Evolutionary conservation across 768 basidiomycete species (phyloP).

Genomic region (Boletus sensibilis): DNA sequence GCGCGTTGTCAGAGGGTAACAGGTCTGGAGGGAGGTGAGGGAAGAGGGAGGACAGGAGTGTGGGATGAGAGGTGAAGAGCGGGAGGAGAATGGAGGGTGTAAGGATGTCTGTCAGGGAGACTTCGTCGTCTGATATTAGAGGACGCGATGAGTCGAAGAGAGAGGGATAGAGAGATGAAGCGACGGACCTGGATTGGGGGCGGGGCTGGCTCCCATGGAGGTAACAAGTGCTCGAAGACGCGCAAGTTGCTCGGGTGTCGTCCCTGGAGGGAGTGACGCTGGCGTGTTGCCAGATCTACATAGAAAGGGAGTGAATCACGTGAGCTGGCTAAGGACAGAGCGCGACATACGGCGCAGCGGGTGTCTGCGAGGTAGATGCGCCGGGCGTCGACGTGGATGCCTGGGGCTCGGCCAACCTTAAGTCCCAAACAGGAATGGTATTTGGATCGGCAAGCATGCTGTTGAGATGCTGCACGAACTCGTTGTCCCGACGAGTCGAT

Average conservation of each 20-base stretch:
- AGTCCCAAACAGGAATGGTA: conserved; percentile 58
- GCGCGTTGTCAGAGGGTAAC: conserved; percentile 65
- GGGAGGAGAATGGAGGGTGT: conserved; percentile 70
- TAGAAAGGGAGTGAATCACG: not conserved
- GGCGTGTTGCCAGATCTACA: conserved; percentile 12
- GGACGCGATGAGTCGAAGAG: conserved; percentile 2
- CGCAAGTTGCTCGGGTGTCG: conserved; percentile 65
- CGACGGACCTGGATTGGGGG: conserved; percentile 16
- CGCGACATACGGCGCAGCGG: conserved; percentile 26
- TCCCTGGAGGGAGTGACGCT: conserved; percentile 11
- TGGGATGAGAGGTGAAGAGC: conserved; percentile 68
- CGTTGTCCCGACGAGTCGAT: conserved; percentile 62
- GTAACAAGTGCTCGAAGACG: conserved; percentile 56
- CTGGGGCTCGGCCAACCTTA: conserved; percentile 38
- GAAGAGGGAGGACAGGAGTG: conserved; percentile 66
- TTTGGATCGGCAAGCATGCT: conserved; percentile 66
- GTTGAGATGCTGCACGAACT: conserved; percentile 73
- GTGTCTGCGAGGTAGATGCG: conserved; percentile 34
- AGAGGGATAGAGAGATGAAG: not conserved
- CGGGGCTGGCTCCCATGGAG: conserved; percentile 40
- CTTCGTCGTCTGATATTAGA: conserved; percentile 38
- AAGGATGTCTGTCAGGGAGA: conserved; percentile 73
- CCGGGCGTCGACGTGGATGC: conserved; percentile 45
- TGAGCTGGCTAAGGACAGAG: not conserved
- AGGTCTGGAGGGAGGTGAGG: conserved; percentile 75